These are phyloP conservation scores for Penicillium sp. DNA, from an alignment of 2,329 filamentous ascomycete species.

Conservation along the genomic window DNA sequence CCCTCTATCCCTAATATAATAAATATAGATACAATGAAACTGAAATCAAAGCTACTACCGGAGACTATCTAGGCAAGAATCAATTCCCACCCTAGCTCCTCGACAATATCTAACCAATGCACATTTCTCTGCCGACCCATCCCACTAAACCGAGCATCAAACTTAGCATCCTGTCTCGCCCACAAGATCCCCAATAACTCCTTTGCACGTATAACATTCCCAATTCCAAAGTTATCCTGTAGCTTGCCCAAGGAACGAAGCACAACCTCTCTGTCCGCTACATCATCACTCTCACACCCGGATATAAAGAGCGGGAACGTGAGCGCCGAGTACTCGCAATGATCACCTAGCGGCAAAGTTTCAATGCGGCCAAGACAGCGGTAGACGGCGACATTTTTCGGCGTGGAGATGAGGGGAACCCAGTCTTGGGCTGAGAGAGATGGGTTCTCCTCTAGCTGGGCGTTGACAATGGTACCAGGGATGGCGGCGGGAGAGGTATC, in stretches of 20 bases:
- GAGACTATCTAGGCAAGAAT: conserved; percentile 27
- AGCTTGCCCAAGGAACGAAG: conserved; percentile 28
- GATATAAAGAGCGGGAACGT: conserved; percentile 40
- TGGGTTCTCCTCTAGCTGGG: not conserved
- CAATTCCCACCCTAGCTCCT: conserved; percentile 34
- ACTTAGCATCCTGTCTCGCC: conserved; percentile 20
- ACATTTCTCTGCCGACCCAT: conserved; percentile 1
- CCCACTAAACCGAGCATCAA: not conserved
- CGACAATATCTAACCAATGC: conserved; percentile 36
- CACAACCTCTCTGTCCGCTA: conserved; percentile 26
- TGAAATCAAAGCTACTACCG: not conserved
- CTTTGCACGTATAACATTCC: conserved; percentile 35
- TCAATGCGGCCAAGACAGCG: conserved; percentile 28
- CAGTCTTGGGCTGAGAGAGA: conserved; percentile 2
- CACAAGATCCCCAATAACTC: conserved; percentile 32
- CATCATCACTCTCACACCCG: conserved; percentile 31
- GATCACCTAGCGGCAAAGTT: conserved; percentile 29
- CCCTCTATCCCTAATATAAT: not conserved
- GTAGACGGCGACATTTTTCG: conserved; percentile 30
- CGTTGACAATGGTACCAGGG: not conserved
- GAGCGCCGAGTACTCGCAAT: conserved; percentile 39
- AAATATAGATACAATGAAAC: not conserved
- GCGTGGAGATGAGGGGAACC: conserved; percentile 23
- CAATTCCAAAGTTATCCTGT: conserved; percentile 37
- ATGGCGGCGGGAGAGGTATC: not conserved